Conservation (phyloP, 805 yeast species). For the Candida cerambycidarum region DNA sequence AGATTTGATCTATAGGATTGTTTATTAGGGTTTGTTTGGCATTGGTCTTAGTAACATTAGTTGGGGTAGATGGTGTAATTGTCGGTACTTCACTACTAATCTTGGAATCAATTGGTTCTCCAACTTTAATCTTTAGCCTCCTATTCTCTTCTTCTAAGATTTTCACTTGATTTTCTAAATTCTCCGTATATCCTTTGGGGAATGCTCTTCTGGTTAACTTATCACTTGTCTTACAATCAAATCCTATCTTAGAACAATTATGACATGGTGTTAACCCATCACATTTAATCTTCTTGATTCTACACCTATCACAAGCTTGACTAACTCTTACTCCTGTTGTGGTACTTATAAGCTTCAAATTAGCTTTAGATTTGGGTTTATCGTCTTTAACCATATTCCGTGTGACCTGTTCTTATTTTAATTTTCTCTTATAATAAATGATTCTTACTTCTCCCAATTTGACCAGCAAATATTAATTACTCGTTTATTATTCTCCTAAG, state of each 20-base stretch:
- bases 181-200: conserved; percentile 80
- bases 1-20: conserved; percentile 46
- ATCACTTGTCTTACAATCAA: conserved; percentile 70
- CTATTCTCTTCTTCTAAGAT: conserved; percentile 58
- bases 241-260: conserved; percentile 63
- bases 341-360: conserved; percentile 38
- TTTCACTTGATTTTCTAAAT: conserved; percentile 61
- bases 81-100: background rate
- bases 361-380: conserved; percentile 18
- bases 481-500: background rate
- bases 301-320: conserved; percentile 81
- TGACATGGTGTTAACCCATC: conserved; percentile 73
- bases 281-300: conserved; percentile 74
- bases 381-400: conserved; percentile 5
- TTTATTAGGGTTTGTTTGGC: conserved; percentile 22
- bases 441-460: too few relatives aligned
- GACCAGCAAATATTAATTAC: background rate
- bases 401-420: too few relatives aligned
- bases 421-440: too few relatives aligned
- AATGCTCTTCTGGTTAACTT: conserved; percentile 73
- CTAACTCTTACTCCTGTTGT: conserved; percentile 52
- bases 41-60: conserved; percentile 2
- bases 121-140: conserved; percentile 32
- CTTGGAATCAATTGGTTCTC: conserved; percentile 7
- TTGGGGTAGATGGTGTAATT: background rate